Percentiles rank a stretch among this genome's conserved stretches.
Evolutionary conservation across 257 asterid species (phyloP).

Genomic region (Oldenlandia corymbosa): DNA sequence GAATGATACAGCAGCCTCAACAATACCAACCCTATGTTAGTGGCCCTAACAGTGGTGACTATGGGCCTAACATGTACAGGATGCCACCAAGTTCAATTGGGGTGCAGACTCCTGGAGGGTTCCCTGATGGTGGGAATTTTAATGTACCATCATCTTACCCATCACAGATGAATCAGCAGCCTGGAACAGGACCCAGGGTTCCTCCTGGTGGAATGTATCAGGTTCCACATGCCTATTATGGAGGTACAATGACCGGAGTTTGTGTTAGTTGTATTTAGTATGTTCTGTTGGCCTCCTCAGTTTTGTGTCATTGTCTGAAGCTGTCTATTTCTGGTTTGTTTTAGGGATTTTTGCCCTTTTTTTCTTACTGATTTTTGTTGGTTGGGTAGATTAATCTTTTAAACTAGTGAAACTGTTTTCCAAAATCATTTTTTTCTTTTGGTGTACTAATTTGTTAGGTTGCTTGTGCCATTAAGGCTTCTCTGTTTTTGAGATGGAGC

Average conservation of each 20-base stretch:
- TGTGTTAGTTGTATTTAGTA: neutral
- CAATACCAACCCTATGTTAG: constrained; percentile 38
- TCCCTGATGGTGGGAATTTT: constrained; percentile 65
- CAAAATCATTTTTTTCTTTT: neutral
- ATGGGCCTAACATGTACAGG: constrained; percentile 38
- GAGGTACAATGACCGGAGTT: constrained; percentile 54
- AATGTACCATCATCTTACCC: constrained; percentile 46
- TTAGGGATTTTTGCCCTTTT: too few relatives aligned
- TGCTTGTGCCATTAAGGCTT: neutral
- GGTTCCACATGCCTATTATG: constrained; percentile 83
- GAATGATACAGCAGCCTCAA: constrained; percentile 56
- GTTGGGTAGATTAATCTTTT: too few relatives aligned
- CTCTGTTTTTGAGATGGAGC: neutral
- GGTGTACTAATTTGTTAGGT: neutral
- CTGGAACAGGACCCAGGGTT: constrained; percentile 62
- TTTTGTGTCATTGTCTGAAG: neutral
- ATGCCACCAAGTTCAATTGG: constrained; percentile 62
- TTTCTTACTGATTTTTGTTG: too few relatives aligned
- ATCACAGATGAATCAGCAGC: constrained; percentile 51
- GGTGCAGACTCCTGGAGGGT: constrained; percentile 63
- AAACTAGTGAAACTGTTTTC: too few relatives aligned
- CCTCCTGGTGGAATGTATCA: constrained; percentile 64
- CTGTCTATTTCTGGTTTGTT: neutral
- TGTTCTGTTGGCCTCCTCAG: neutral
- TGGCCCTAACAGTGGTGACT: constrained; percentile 47